Base-by-base conservation (phyloP, 805 yeast genomes). In the Pichia cabralensis region DNA sequence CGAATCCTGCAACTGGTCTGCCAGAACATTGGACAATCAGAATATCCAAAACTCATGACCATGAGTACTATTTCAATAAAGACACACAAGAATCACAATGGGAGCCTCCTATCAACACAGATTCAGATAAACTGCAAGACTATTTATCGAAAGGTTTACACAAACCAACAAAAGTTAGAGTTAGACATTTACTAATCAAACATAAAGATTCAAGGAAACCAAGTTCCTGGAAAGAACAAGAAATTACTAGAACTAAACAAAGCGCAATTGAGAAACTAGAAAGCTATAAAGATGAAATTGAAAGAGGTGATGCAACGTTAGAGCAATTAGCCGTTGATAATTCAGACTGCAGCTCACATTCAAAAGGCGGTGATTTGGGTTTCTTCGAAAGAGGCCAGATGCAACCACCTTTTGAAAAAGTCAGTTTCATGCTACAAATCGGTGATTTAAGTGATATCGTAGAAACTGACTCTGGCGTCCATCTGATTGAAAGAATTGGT, bases 351-450 rank as follows among this genome's bases (percentile, higher is more conserved):
- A 72, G 82, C 13, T 80, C 94, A 9, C 94, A 81, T 49, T 64
- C 80, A 30, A 76, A 82, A 50, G 85, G 86, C 15, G 98, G 98
- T 30, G 98, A 92, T 55, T 65, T 92, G 48, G 97, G 98, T 0
- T 75, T 62, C 51, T 92, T 92, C 52, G 84, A 81, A 17, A 75
- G 69, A 41, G 96, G 96, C 26, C 86, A 80, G 48, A 92, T 92
- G 98, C 97, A 92, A 58, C 95, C 95, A 23, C 62, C 80, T 39
- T 92, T 92, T 52, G 98, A 92, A 58, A 76, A 76, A 40, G 94
- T 92, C 2, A 78, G 95, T 2, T 89, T 81, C 55, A 76, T 61
- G 5, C 63, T 92, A 44, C 74, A 82, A 44, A 77, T 85, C 15
- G 95, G 95, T 15, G 92, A 88, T 52, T 56, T 81, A 29, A 79